Evolutionary conservation across 441 rosid genomes (phyloP).

Genomic region (Gossypium davidsonii): DNA sequence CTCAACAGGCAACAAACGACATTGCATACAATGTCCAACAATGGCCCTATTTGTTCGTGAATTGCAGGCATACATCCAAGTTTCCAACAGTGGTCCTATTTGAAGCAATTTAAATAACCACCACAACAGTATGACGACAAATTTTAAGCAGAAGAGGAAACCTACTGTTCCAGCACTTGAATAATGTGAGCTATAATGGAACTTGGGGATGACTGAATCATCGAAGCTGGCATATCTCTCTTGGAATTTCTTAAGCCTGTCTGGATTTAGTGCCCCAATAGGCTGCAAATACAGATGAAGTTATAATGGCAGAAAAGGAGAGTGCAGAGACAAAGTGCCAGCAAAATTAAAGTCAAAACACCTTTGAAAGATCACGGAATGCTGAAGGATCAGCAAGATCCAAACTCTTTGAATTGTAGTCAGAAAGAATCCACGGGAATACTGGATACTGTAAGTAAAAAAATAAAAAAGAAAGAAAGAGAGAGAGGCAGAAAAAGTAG

Average conservation of each 20-base stretch:
- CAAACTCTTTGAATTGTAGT: conserved; percentile 68
- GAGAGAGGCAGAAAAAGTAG: not conserved
- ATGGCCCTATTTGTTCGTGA: conserved; percentile 9
- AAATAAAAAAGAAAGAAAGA: conserved; percentile 4
- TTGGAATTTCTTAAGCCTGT: conserved; percentile 77
- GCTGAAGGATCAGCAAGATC: conserved; percentile 82
- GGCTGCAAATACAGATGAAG: conserved; percentile 59
- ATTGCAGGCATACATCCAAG: conserved; percentile 3
- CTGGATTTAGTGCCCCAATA: conserved; percentile 87
- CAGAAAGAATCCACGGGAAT: conserved; percentile 97
- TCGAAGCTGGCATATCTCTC: conserved; percentile 98
- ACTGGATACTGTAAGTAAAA: conserved; percentile 84
- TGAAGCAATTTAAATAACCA: conserved; percentile 12
- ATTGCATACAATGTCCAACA: not conserved
- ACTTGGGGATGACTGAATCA: conserved; percentile 97
- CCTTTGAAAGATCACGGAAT: conserved; percentile 97
- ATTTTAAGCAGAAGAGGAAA: conserved; percentile 16
- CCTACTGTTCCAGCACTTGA: conserved; percentile 96
- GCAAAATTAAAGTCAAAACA: conserved; percentile 32
- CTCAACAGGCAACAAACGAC: not conserved
- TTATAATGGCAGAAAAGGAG: conserved; percentile 22
- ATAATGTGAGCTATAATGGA: conserved; percentile 98
- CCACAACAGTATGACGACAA: not conserved
- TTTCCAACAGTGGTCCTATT: conserved; percentile 10
- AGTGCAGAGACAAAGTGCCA: conserved; percentile 16